Evolutionary conservation across 2,329 filamentous ascomycete species (phyloP).

Genomic region (Penicillium thymicola): DNA sequence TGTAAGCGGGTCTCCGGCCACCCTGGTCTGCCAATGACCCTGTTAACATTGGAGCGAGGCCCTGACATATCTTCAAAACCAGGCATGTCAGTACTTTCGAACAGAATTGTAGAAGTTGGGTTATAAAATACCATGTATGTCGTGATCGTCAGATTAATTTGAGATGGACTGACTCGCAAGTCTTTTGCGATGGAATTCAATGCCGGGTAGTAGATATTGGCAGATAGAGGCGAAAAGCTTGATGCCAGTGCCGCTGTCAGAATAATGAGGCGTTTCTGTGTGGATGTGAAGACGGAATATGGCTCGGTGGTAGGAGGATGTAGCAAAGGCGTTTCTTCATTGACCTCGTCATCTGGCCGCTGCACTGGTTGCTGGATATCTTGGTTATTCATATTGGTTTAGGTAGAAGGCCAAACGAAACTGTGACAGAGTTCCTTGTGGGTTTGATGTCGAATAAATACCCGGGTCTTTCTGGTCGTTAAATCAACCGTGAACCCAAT

Average conservation of each 20-base stretch:
- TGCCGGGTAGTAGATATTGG: slow-evolving; percentile 39
- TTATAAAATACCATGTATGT: slow-evolving; percentile 31
- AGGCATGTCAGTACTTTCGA: background rate
- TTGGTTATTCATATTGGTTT: background rate
- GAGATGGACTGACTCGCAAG: slow-evolving; percentile 16
- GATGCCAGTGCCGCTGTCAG: slow-evolving; percentile 40
- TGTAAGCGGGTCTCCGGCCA: slow-evolving; percentile 49
- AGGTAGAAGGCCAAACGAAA: background rate
- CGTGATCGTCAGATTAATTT: slow-evolving; percentile 32
- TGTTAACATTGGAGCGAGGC: slow-evolving; percentile 48
- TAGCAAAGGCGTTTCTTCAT: slow-evolving; percentile 22
- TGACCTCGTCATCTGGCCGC: background rate
- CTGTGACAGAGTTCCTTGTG: background rate
- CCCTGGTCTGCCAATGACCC: slow-evolving; percentile 48
- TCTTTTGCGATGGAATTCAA: slow-evolving; percentile 32
- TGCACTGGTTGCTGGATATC: background rate
- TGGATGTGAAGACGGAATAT: slow-evolving; percentile 34
- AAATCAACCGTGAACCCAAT: background rate
- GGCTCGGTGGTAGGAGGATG: background rate
- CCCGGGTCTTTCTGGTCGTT: background rate
- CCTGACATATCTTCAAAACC: slow-evolving; percentile 45
- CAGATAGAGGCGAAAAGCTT: slow-evolving; percentile 43
- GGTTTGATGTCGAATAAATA: background rate
- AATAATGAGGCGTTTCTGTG: slow-evolving; percentile 37
- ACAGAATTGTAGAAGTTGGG: too few relatives aligned